Base-by-base conservation (phyloP, 2,329 filamentous ascomycete genomes). In the Penicillium corylophilum region DNA sequence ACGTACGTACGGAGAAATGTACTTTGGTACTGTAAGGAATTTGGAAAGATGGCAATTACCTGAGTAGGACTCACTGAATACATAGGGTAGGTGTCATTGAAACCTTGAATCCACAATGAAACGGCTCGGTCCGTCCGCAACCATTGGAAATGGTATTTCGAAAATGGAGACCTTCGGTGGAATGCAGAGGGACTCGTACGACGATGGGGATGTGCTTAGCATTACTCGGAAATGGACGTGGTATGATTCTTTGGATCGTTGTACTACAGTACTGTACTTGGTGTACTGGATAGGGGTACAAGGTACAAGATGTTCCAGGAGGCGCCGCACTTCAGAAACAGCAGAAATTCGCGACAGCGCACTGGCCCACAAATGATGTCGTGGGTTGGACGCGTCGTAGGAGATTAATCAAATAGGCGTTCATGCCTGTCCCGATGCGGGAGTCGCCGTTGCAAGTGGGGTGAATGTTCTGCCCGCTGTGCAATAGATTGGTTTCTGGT, bases 51-150 rank as follows among this genome's bases (percentile, higher is more conserved):
- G 16, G 22, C 36, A 39, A 12, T 22, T 23, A 28, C 26, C 12
- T 28, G 23, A 20, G 18, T 38, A 20, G 5, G 13, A 15, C 13
- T 5, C 12, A 4, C 12, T 5, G 33, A 13, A 36, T 5, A 18
- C 5, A 13, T 15, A 12, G 2, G 2, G 18, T 22, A 13, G 8
- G 20, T 39, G 38, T 22, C n/a, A 20, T 7, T 24, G 9, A 22
- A 23, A n/a, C n/a, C n/a, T 29, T 5, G 7, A 28, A n/a, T 22
- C 46, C 39, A 48, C 46, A 16, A 36, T 48, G 15, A 26, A 41
- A 42, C 46, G 46, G 46, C 29, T 48, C 46, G 46, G 46, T 16
- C 39, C 46, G 39, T 42, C n/a, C n/a, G 26, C 26, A 28, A 9
- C 26, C 9, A 28, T 3, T 28, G 26, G 5, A 28, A 28, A 28